A percentile compares a stretch with the other conserved stretches of the same genome.
Conservation (phyloP, 1,284 basidiomycete species). For the Trichosporon sp. region DNA sequence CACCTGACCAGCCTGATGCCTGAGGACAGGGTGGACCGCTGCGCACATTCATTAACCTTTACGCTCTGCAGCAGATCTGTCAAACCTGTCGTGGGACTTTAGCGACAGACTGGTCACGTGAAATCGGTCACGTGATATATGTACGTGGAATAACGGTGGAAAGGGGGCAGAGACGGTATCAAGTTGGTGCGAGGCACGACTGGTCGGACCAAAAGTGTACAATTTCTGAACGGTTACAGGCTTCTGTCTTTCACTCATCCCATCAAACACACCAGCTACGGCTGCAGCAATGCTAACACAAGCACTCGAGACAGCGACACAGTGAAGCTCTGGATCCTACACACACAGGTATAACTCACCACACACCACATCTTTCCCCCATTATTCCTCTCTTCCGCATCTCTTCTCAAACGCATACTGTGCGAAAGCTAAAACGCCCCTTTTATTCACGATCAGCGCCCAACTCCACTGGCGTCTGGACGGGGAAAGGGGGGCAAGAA, state of each 20-base stretch:
- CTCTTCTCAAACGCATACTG: background rate
- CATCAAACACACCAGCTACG: background rate
- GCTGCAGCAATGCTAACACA: background rate
- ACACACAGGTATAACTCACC: background rate
- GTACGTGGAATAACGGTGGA: background rate
- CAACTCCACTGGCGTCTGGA: slow-evolving; percentile 48
- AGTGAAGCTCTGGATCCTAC: too few relatives aligned
- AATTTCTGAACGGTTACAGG: background rate
- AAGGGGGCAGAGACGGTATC: background rate
- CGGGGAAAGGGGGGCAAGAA: slow-evolving; percentile 55
- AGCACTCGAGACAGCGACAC: background rate
- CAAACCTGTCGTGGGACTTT: background rate
- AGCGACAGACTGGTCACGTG: background rate
- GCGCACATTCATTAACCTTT: background rate
- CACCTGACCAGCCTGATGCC: background rate
- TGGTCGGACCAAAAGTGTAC: background rate
- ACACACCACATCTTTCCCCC: slow-evolving; percentile 2
- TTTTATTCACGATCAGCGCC: slow-evolving; percentile 54
- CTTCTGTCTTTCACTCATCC: background rate
- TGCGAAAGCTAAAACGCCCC: slow-evolving; percentile 32
- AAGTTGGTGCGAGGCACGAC: background rate
- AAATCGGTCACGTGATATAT: background rate
- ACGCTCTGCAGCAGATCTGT: background rate
- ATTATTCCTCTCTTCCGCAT: slow-evolving; percentile 14
- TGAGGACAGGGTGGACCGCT: background rate